Percentiles rank a stretch among this genome's conserved stretches.
Evolutionary conservation across 345 rosid genomes (phyloP).

Genomic region (Eucalyptus polyanthemos): DNA sequence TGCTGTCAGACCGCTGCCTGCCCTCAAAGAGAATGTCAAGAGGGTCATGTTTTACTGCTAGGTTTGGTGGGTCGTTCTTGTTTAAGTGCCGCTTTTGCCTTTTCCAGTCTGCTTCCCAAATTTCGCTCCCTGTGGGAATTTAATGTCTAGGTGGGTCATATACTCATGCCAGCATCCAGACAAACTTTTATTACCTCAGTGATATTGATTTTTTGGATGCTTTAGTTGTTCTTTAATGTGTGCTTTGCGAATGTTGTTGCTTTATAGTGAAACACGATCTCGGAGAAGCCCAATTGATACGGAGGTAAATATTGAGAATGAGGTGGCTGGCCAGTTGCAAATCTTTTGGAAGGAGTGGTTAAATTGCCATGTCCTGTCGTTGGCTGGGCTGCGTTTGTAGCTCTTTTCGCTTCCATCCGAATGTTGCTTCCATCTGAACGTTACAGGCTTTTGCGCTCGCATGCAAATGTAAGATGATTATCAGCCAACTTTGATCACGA

Average conservation of each 20-base stretch:
- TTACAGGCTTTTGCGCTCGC: background rate
- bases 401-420: background rate
- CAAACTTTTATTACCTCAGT: background rate
- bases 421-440: background rate
- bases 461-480: background rate
- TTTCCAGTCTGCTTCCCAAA: background rate
- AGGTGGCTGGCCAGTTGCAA: background rate
- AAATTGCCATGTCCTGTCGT: background rate
- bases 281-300: background rate
- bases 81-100: background rate
- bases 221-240: background rate
- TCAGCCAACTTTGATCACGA: background rate
- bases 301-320: background rate
- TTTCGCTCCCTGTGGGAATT: background rate
- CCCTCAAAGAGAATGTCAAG: constrained; percentile 87
- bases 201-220: background rate
- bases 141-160: background rate
- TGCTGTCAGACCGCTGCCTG: constrained; percentile 87
- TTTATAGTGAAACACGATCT: background rate
- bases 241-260: background rate
- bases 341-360: background rate
- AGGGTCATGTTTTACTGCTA: constrained; percentile 94
- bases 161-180: background rate
- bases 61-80: background rate
- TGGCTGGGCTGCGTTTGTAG: background rate